Evolutionary conservation across 164 flowering plant genomes (phyloP).

Genomic region (Vitis cinerea): DNA sequence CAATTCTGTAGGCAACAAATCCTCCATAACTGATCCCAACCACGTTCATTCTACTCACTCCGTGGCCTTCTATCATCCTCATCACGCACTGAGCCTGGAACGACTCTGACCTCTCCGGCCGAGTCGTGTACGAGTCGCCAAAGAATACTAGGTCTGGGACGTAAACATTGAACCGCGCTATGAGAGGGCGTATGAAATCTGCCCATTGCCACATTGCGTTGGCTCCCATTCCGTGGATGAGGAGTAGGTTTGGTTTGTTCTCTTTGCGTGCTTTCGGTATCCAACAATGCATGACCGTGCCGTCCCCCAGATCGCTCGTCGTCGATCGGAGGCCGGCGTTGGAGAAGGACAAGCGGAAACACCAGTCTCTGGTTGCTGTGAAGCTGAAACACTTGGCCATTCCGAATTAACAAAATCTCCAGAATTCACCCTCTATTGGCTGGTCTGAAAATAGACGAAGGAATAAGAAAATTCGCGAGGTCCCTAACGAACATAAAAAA

Average conservation of each 20-base stretch:
- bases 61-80: slow-evolving; percentile 33
- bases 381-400: slow-evolving; percentile 46
- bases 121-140: slow-evolving; percentile 49
- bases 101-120: slow-evolving; percentile 45
- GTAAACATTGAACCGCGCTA: slow-evolving; percentile 42
- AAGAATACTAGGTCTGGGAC: slow-evolving; percentile 62
- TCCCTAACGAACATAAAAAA: no score
- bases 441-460: no score
- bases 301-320: slow-evolving; percentile 49
- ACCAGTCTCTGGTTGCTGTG: slow-evolving; percentile 30
- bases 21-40: slow-evolving; percentile 66
- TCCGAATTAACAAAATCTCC: no score
- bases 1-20: slow-evolving; percentile 58
- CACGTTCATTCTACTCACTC: slow-evolving; percentile 28
- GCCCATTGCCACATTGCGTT: slow-evolving; percentile 65
- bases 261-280: slow-evolving; percentile 25
- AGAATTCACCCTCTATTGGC: no score
- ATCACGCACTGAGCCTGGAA: slow-evolving; percentile 56
- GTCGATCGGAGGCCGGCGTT: slow-evolving; percentile 39
- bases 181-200: slow-evolving; percentile 26
- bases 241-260: slow-evolving; percentile 31
- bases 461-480: no score
- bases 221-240: slow-evolving; percentile 62
- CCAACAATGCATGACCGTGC: slow-evolving; percentile 62
- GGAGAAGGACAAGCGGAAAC: slow-evolving; percentile 32